Evolutionary conservation across 2,329 filamentous ascomycete species (phyloP).

Genomic region (Aureobasidium mangrovei): DNA sequence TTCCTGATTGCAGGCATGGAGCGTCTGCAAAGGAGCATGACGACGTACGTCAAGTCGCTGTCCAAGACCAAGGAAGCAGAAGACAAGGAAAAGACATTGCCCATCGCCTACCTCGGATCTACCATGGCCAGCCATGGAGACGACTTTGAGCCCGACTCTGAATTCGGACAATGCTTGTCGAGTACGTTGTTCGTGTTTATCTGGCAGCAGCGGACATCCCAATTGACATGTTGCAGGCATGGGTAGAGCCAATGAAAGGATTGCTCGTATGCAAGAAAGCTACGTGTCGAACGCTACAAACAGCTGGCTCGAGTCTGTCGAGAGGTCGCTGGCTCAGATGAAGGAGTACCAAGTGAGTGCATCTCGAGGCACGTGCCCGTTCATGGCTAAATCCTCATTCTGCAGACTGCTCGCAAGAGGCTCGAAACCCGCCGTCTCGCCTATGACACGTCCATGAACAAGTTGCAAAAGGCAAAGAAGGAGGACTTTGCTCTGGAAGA

Average conservation of each 20-base stretch:
- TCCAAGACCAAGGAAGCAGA: slow-evolving; percentile 77
- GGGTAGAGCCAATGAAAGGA: slow-evolving; percentile 78
- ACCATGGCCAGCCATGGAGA: slow-evolving; percentile 85
- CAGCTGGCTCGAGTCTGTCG: slow-evolving; percentile 85
- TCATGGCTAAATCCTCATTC: background rate
- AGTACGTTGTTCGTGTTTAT: slow-evolving; percentile 24
- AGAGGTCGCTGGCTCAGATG: slow-evolving; percentile 85
- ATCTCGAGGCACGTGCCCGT: background rate
- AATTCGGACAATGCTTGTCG: slow-evolving; percentile 81
- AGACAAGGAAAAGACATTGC: slow-evolving; percentile 79
- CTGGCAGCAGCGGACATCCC: background rate
- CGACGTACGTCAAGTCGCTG: slow-evolving; percentile 76
- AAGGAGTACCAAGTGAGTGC: slow-evolving; percentile 83
- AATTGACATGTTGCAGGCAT: slow-evolving; percentile 43
- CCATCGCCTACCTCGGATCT: slow-evolving; percentile 68
- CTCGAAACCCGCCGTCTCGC: slow-evolving; percentile 81
- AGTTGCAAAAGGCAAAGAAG: slow-evolving; percentile 87
- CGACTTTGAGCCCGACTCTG: slow-evolving; percentile 83
- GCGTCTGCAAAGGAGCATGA: slow-evolving; percentile 77
- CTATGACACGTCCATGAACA: slow-evolving; percentile 80
- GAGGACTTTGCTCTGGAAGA: slow-evolving; percentile 92
- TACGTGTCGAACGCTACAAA: slow-evolving; percentile 70
- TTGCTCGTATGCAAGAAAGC: slow-evolving; percentile 75
- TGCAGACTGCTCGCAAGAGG: slow-evolving; percentile 75
- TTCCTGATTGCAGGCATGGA: slow-evolving; percentile 61